These are phyloP conservation scores for Apiotrichum siamense DNA, from an alignment of 1,284 basidiomycete genomes.

Conservation along the genomic window DNA sequence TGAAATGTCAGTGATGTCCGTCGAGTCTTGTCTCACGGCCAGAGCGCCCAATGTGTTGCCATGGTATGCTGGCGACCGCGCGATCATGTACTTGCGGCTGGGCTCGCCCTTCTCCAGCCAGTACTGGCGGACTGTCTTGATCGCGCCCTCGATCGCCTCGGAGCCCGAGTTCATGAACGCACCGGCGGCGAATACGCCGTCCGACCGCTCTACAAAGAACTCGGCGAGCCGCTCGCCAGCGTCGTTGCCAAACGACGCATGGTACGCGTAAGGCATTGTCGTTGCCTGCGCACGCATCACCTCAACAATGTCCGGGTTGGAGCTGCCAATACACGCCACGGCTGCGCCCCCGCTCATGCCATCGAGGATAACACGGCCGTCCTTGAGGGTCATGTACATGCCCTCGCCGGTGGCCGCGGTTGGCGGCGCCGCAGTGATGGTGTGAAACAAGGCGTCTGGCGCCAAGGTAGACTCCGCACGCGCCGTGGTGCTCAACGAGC, in stretches of 20 bases:
- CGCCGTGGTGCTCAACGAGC: neutral
- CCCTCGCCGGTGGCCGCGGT: neutral
- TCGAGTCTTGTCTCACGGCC: conserved; percentile 14
- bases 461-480: too few relatives aligned
- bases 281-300: conserved; percentile 23
- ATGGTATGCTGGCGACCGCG: conserved; percentile 70
- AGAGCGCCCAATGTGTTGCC: conserved; percentile 64
- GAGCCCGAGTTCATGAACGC: conserved; percentile 31
- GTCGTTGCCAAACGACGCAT: conserved; percentile 17
- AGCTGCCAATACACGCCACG: conserved; percentile 69
- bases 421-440: conserved; percentile 1
- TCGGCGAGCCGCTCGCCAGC: conserved; percentile 22
- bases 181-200: conserved; percentile 23
- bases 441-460: conserved; percentile 2
- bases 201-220: conserved; percentile 19
- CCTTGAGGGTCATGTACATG: conserved; percentile 9
- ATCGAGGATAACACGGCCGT: conserved; percentile 27
- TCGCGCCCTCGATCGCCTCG: conserved; percentile 30
- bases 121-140: conserved; percentile 37
- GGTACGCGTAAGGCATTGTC: conserved; percentile 29
- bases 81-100: conserved; percentile 69
- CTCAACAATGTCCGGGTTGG: conserved; percentile 54
- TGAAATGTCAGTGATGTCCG: neutral
- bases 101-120: conserved; percentile 61
- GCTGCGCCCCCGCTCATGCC: conserved; percentile 63